These are phyloP conservation scores for Emmonsiellopsis sp. DNA, from an alignment of 2,329 filamentous ascomycete species.

Conservation along the genomic window DNA sequence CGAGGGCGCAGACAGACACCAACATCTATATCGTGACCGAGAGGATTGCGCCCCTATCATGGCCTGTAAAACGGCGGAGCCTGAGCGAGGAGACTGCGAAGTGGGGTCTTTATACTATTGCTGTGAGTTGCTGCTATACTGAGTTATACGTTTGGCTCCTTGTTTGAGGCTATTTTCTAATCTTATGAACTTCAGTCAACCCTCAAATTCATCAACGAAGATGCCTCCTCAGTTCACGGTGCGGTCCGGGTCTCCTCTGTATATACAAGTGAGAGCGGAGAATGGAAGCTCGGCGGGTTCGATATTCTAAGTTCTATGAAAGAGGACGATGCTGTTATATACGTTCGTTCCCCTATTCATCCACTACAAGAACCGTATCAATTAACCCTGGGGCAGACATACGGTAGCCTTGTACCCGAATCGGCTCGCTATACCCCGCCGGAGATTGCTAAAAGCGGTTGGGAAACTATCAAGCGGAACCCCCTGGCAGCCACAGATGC, in stretches of 20 bases:
- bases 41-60: constrained; percentile 72
- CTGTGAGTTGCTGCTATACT: constrained; percentile 42
- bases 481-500: constrained; percentile 76
- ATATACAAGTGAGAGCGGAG: constrained; percentile 89
- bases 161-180: neutral
- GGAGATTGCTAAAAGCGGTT: constrained; percentile 77
- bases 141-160: neutral
- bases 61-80: constrained; percentile 83
- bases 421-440: constrained; percentile 76
- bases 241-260: constrained; percentile 76
- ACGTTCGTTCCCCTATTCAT: constrained; percentile 40
- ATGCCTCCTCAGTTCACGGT: constrained; percentile 85
- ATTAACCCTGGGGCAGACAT: constrained; percentile 48
- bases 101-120: constrained; percentile 85
- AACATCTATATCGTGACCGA: constrained; percentile 97
- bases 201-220: constrained; percentile 89
- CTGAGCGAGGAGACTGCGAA: constrained; percentile 86
- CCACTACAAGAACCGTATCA: constrained; percentile 2
- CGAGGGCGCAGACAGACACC: constrained; percentile 61
- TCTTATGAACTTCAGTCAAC: constrained; percentile 52
- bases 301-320: constrained; percentile 92
- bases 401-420: constrained; percentile 79
- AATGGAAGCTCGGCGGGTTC: constrained; percentile 94
- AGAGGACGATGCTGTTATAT: constrained; percentile 88
- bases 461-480: constrained; percentile 78